Evolutionary conservation across 2,329 filamentous ascomycete species (phyloP), one percentile per base, ranked within the genome.

Genomic region (Colletotrichum lini): DNA sequence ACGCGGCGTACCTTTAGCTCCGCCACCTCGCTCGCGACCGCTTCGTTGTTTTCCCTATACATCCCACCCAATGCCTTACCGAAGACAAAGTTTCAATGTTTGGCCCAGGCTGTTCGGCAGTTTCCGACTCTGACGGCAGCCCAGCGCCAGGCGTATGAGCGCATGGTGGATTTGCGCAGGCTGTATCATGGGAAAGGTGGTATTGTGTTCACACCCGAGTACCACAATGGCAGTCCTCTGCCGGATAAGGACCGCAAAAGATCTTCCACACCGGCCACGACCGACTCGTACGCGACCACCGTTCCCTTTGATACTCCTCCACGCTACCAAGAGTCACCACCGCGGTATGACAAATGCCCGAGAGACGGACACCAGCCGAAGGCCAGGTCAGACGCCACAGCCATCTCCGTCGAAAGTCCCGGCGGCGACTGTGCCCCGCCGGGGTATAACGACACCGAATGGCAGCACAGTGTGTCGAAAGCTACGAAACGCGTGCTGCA

Each of bases 101-200:
- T 52, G 13, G 8, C 26, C n/a, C n/a, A 49, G 53, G 65, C 38
- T 21, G n/a, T 67, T n/a, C 23, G 12, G 40, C 57, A 50, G 21
- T 67, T 62, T 38, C 2, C 65, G 26, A 62, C 0, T 47, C 42
- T 67, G 26, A 54, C 47, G n/a, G 57, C 38, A 38, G 49, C n/a
- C n/a, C 38, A 67, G 26, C 65, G 23, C n/a, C 57, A 54, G 6
- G 13, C 18, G n/a, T 62, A 67, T 10, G 12, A 54, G 23, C 65
- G 65, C 10, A 54, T 47, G 49, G 57, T 67, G 23, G 65, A 67
- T 56, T 30, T 56, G 23, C 57, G 50, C 23, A 44, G 65, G 40
- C 57, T 67, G 8, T 67, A 67, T 23, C 35, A 50, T 54, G 65
- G 65, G 47, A 67, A 45, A 42, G 65, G 65, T 30, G 65, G 65